Base-by-base conservation (phyloP, 345 rosid genomes). In the Combretum micranthum region DNA sequence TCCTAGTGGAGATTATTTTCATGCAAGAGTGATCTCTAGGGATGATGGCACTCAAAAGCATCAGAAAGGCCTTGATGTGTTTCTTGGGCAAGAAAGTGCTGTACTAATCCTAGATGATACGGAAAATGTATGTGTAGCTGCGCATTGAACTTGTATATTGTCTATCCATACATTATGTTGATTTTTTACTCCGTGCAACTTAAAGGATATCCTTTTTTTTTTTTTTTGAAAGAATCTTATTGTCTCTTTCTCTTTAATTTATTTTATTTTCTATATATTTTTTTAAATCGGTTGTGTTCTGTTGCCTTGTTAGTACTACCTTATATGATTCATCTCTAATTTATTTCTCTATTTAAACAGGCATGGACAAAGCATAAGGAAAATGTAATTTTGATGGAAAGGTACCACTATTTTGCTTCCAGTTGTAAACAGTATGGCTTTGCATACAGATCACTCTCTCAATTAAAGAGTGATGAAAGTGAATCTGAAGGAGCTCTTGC, bases 21-120 rank as follows among this genome's bases (percentile, higher is more conserved):
- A 54, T 25, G 69, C 64, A 37, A 77, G 80, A 62, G 84, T 89
- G 16, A 93, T 89, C 65, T 93, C 99, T 54, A 80, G 99, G 42
- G 94, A 89, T 56, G 99, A 89, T 72, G 97, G 97, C 52, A 85
- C 97, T 7, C 87, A 72, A 56, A 78, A 67, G 63, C 88, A 89
- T 80, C 91, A 86, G 61, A 93, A 93, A 69, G 86, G 88, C 66
- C 83, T 85, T 57, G 96, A 93, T 77, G 75, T 89, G 61, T 91
- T 93, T 56, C 74, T 85, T 43, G 99, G 97, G 21, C 78, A 87
- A 74, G 96, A 89, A 69, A 85, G 85, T 64, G 79, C 81, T 63
- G 97, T 93, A 54, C 69, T 89, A 64, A 93, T 93, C 61, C 89
- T 93, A 25, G 97, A 93, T 46, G 99, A 93, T 52, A 82, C 97